phyloP scores from a whole-genome alignment of 306 rosid species.

The Vigna trinervia region DNA sequence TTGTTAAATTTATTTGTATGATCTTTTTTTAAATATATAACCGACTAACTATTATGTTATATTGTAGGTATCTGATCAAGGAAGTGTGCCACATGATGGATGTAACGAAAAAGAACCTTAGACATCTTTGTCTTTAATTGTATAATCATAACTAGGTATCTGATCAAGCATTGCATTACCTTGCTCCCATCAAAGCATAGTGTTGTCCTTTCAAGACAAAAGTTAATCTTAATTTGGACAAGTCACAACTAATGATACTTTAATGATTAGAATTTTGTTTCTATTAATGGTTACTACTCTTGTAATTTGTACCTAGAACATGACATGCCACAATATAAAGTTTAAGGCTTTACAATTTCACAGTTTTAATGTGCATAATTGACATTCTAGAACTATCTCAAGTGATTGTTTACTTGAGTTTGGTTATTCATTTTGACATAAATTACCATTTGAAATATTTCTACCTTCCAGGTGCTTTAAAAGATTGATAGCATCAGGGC shows the following conservation, averaged over 20 bases:
- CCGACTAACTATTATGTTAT: too few relatives aligned
- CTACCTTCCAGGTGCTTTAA: too few relatives aligned
- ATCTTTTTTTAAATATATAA: too few relatives aligned
- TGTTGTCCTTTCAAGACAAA: slow-evolving; percentile 50
- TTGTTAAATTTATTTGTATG: too few relatives aligned
- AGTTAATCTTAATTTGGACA: slow-evolving; percentile 43
- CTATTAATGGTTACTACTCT: slow-evolving; percentile 34
- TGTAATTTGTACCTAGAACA: slow-evolving; percentile 23
- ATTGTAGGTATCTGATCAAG: too few relatives aligned
- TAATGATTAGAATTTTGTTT: slow-evolving; percentile 47
- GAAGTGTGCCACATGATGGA: too few relatives aligned
- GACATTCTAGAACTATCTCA: neutral
- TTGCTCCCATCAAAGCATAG: slow-evolving; percentile 46
- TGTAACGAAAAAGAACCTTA: too few relatives aligned
- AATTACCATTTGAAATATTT: too few relatives aligned
- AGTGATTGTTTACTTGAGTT: slow-evolving; percentile 5
- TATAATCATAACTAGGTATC: too few relatives aligned
- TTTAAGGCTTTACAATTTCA: neutral
- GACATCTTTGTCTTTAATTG: too few relatives aligned
- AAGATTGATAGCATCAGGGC: too few relatives aligned
- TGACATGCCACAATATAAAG: neutral
- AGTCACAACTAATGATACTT: slow-evolving; percentile 44
- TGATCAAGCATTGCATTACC: slow-evolving; percentile 2
- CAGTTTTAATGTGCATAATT: too few relatives aligned
- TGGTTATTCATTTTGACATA: slow-evolving; percentile 22